Base-by-base conservation (phyloP, 1,284 basidiomycete genomes). In the Cryptococcus sp. region DNA sequence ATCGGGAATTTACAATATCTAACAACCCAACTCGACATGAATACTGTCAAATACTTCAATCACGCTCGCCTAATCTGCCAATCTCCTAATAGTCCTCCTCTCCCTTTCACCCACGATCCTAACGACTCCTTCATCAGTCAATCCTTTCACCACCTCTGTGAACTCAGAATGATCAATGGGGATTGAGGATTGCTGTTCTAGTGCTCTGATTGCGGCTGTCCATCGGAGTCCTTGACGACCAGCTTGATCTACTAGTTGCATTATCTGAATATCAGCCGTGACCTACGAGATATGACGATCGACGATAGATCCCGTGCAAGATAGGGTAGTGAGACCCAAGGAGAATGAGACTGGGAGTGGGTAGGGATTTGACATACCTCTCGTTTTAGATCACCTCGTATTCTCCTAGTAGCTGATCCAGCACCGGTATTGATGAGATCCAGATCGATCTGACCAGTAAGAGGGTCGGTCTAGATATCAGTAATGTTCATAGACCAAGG, bases 401-500 rank as follows among this genome's bases (percentile, higher is more conserved):
- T 71, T 67, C 84, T 85, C 54, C 92, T 80, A 75, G 93, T 87
- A 31, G 90, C 85, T 55, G 83, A 78, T 2, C 89, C 91, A 22
- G 90, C 90, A 4, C 94, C 94, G 0, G 92, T 96, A 70, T 92
- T 94, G 67, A 98, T 83, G 64, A 98, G 76, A 55, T 94, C 91
- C 81, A 98, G 86, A 72, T 98, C 94, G 67, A 98, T 76, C 54
- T 76, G 87, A 50, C 93, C 93, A 1, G 93, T 98, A 31, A 88
- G 80, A 7, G 93, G 93, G 74, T 98, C 94, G 78, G 92, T 91
- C 58, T 74, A 46, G 5, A 13, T 3, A n/a, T 49, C 36, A 44
- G 39, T 45, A 19, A 4, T 39, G 36, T 16, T 14, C 18, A 39
- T 4, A 14, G 36, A 39, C 18, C 2, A 23, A 37, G 14, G 16